phyloP scores from a whole-genome alignment of 2,329 filamentous ascomycete genomes.

The Botrytis fabae region DNA sequence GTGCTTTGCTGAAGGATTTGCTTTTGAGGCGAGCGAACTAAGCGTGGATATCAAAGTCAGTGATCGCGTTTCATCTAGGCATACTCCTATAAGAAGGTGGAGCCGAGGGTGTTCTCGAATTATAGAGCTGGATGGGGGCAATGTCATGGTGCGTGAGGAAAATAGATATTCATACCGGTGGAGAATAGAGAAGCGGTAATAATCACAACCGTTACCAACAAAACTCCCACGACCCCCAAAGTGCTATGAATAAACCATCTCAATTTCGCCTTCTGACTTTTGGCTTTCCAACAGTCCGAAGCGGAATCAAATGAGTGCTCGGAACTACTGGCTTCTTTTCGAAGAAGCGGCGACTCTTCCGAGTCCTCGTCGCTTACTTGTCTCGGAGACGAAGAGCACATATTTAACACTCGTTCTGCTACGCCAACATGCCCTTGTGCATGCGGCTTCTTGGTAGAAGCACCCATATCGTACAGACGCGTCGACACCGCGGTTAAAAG shows the following conservation, averaged over 20 bases:
- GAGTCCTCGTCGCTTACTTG: conserved; percentile 20
- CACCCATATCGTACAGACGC: conserved; percentile 35
- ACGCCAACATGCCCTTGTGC: conserved; percentile 6
- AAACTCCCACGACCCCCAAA: conserved; percentile 32
- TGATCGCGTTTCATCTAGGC: neutral
- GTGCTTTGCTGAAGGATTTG: conserved; percentile 34
- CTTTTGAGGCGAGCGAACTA: conserved; percentile 29
- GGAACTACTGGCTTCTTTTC: conserved; percentile 22
- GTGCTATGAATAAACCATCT: conserved; percentile 33
- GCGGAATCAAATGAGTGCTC: conserved; percentile 1
- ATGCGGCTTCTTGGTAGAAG: conserved; percentile 15
- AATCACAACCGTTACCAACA: conserved; percentile 33
- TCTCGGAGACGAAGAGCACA: neutral
- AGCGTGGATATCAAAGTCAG: neutral
- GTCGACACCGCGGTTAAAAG: conserved; percentile 29
- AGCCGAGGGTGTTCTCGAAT: neutral
- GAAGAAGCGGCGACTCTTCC: conserved; percentile 34
- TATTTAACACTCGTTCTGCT: conserved; percentile 11
- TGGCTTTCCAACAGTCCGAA: neutral
- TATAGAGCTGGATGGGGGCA: neutral
- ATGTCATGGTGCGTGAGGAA: neutral
- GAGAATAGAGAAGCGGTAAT: conserved; percentile 34
- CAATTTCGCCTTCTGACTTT: neutral
- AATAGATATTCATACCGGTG: neutral
- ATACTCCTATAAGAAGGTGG: neutral